Base-by-base conservation (phyloP, 2,329 filamentous ascomycete genomes). In the Aureobasidium sp. region DNA sequence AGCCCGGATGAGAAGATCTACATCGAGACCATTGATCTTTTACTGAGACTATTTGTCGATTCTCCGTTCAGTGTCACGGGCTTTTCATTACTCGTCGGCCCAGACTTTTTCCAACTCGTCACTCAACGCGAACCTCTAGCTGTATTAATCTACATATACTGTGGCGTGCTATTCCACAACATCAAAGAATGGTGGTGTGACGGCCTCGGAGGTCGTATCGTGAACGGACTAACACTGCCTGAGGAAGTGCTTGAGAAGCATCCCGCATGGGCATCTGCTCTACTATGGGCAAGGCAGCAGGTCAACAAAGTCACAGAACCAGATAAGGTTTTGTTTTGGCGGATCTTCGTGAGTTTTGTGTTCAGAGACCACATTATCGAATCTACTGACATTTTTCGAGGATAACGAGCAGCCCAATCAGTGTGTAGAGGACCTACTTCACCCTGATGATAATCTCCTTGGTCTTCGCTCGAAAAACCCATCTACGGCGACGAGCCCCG, bases 141-240 rank as follows among this genome's bases (percentile, higher is more conserved):
- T 5, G 40, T 64, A 0, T 15, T 64, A 27, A 64, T 64, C 9
- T 64, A 54, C 40, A 55, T 64, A 2, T 55, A 64, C 16, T 45
- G 40, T 20, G 60, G 60, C 15, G 60, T 64, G 13, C 27, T 55
- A 7, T 55, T 64, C 10, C 36, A 33, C 38, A 54, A 54, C n/a
- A n/a, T 48, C 40, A 54, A 62, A 15, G 50, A 55, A 29, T 64
- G 60, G 60, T 64, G 60, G 60, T 51, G 48, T 10, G 50, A 47
- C 6, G 60, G 50, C 1, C 23, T 54, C 6, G 60, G 60, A 4
- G 38, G 55, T 5, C 60, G 60, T 1, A 54, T 64, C 10, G 60
- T 47, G 2, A 48, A 54, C 9, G 38, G 29, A 3, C 20, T 64
- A 29, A 23, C 27, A 18, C 38, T 64, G 6, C 50, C 60, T n/a